Conservation (phyloP, 352 stramenopile genomes). For the Pythium inflatum region DNA sequence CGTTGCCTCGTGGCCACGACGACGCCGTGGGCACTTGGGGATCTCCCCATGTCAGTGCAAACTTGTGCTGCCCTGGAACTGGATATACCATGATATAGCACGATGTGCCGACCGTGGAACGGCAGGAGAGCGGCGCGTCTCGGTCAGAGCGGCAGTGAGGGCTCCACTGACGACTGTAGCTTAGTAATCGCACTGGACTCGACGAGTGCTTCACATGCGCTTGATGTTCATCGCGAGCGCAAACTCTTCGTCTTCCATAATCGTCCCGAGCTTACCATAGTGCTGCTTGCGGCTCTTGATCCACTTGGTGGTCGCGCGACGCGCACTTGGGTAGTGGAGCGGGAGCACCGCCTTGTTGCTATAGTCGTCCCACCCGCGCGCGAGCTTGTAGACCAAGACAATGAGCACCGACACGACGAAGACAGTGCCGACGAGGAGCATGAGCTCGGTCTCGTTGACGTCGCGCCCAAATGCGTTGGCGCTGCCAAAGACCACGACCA, state of each 20-base stretch:
- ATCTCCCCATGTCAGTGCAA: no score
- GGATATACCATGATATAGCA: no score
- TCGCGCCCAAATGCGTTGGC: conserved; percentile 75
- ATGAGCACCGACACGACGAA: conserved; percentile 78
- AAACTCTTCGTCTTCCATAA: conserved; percentile 71
- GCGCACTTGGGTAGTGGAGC: conserved; percentile 38
- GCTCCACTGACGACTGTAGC: no score
- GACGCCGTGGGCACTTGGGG: no score
- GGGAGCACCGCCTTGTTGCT: conserved; percentile 45
- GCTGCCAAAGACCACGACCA: conserved; percentile 76
- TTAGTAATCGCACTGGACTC: no score
- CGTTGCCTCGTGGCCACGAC: no score
- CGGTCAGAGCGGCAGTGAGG: no score
- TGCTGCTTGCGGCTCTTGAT: conserved; percentile 65
- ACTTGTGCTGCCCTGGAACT: no score
- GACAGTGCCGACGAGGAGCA: conserved; percentile 65
- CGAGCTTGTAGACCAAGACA: conserved; percentile 76
- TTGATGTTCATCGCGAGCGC: conserved; percentile 42
- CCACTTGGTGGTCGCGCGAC: conserved; percentile 61
- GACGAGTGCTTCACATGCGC: conserved; percentile 43
- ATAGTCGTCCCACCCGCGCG: conserved; percentile 65
- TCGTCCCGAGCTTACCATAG: conserved; percentile 71
- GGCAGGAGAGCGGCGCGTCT: no score
- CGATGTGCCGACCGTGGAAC: no score
- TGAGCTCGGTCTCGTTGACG: conserved; percentile 72